Base-by-base conservation (phyloP, 768 basidiomycete species). In the Mrakia gelida region DNA sequence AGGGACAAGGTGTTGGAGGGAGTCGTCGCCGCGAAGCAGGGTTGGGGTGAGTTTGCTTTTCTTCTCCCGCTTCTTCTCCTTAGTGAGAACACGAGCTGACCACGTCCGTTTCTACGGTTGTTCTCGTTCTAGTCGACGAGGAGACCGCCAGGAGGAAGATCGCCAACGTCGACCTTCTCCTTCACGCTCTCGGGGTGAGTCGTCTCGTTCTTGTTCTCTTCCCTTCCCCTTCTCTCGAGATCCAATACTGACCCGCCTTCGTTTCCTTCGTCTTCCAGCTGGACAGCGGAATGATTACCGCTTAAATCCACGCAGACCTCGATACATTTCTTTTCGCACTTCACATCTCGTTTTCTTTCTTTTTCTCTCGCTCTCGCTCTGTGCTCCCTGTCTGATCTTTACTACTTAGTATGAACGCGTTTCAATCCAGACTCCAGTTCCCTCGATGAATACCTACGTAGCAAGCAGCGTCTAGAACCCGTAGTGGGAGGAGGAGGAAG, bases 1-100 rank as follows among this genome's bases (percentile, higher is more conserved):
- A 90, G 95, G 77, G 96, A 98, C 83, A 95, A 97, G 86, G 92
- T 98, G 59, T 87, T 98, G 67, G 94, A 95, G 82, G 94, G 92
- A 81, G 92, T 98, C 45, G 85, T 91, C n/a, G 76, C 73, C 28
- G 81, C 79, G 3, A 80, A 79, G 77, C 80, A 80, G 75, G 90
- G 91, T 71, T 90, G 90, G 89, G 87, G 77, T 78, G 23, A 62
- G 73, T 74, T 34, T n/a, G 9, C 21, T 38, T 28, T 45, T 45
- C 3, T 43, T 45, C 38, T 15, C 7, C 15, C 1, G 23, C 11
- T 26, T 30, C 65, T 30, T 15, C 11, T 16, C 21, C 3, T 21
- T 4, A 3, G 65, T 9, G 15, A 45, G 45, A 67, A 10, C n/a
- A 16, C 34, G 32, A 41, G 21, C 65, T 67, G 49, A 52, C 49